Evolutionary conservation across 108 stramenopile species (phyloP).

Genomic region (Nitzschia sp.): DNA sequence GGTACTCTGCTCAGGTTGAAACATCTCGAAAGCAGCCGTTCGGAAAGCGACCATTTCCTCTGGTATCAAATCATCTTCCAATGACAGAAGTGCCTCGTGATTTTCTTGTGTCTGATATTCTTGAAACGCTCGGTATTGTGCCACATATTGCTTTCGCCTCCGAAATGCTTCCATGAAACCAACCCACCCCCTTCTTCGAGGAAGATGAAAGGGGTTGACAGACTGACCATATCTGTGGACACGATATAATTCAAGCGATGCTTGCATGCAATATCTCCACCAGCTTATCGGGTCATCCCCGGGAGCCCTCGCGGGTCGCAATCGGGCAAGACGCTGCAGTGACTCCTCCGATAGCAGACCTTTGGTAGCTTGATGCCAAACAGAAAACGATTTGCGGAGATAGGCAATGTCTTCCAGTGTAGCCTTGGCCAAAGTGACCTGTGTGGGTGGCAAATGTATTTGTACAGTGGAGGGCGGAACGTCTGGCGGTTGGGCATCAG

Average conservation of each 20-base stretch:
- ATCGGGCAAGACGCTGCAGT: constrained; percentile 31
- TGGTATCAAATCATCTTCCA: constrained; percentile 54
- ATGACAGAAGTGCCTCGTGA: constrained; percentile 34
- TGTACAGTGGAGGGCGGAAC: constrained; percentile 26
- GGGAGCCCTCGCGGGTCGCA: constrained; percentile 38
- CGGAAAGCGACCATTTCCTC: constrained; percentile 69
- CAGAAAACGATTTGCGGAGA: constrained; percentile 53
- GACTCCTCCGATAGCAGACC: constrained; percentile 32
- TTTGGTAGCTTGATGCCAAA: constrained; percentile 44
- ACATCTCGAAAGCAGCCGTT: constrained; percentile 34
- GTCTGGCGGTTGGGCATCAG: background rate
- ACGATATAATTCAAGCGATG: constrained; percentile 39
- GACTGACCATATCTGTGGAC: constrained; percentile 4
- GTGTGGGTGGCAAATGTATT: constrained; percentile 51
- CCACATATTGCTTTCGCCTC: constrained; percentile 40
- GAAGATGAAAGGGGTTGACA: background rate
- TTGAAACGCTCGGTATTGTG: constrained; percentile 37
- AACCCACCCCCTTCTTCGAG: constrained; percentile 51
- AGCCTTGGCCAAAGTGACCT: constrained; percentile 43
- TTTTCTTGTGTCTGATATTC: background rate
- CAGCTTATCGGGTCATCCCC: constrained; percentile 44
- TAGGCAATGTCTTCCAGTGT: constrained; percentile 71
- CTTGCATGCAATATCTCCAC: constrained; percentile 65
- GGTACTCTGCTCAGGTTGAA: constrained; percentile 1
- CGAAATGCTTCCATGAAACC: constrained; percentile 42